phyloP scores from a whole-genome alignment of 805 yeast genomes.

The Candida piceae region DNA sequence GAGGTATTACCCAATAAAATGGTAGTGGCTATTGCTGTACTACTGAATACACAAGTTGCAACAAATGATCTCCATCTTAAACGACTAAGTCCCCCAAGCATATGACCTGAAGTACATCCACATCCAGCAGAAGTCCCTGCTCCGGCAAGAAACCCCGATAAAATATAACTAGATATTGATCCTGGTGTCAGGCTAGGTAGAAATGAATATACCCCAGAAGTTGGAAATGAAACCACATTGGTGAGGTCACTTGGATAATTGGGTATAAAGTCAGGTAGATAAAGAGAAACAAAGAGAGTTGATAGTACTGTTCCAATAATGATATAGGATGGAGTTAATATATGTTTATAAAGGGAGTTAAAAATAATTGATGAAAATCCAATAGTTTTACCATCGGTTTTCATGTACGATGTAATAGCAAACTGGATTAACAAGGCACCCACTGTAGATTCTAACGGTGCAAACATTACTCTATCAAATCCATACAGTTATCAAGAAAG shows the following conservation, averaged over 20 bases:
- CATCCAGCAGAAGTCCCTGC: constrained; percentile 42
- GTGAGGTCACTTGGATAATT: background rate
- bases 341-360: constrained; percentile 25
- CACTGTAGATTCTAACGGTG: constrained; percentile 37
- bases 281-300: constrained; percentile 13
- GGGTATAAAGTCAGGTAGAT: constrained; percentile 26
- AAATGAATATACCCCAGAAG: background rate
- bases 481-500: too few species aligned
- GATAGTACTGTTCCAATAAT: constrained; percentile 34
- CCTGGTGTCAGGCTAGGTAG: background rate
- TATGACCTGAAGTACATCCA: constrained; percentile 55
- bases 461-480: too few species aligned
- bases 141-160: constrained; percentile 42
- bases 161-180: constrained; percentile 1
- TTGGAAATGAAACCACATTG: background rate
- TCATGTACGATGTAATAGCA: constrained; percentile 39
- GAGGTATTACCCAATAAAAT: constrained; percentile 6
- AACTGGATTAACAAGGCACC: constrained; percentile 45
- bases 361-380: constrained; percentile 44
- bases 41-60: constrained; percentile 37
- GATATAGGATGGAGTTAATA: constrained; percentile 27
- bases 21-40: constrained; percentile 28
- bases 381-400: constrained; percentile 35
- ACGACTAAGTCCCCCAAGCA: constrained; percentile 47
- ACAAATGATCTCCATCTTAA: constrained; percentile 39